Percentiles rank a stretch among this genome's conserved stretches.
Conservation (phyloP, 2,329 filamentous ascomycete species). For the Chaetomium sp. region DNA sequence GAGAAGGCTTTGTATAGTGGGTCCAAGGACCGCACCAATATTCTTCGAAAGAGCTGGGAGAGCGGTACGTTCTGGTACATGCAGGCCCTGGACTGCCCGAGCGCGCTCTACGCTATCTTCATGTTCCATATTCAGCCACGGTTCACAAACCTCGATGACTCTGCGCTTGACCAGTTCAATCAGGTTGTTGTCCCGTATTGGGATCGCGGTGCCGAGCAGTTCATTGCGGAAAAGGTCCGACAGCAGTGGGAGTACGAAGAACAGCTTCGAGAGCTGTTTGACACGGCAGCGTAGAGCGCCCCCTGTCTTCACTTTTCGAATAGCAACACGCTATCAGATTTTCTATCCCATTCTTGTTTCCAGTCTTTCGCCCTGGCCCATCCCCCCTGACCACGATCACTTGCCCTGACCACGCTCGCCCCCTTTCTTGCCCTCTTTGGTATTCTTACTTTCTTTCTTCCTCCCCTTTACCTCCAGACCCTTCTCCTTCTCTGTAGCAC, state of each 20-base stretch:
- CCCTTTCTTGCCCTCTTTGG: not conserved
- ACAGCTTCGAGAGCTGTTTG: not conserved
- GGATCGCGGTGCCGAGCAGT: not conserved
- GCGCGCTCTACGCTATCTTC: not conserved
- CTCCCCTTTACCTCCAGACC: not conserved
- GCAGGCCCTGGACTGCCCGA: not conserved
- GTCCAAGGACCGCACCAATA: not conserved
- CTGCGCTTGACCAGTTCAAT: not conserved
- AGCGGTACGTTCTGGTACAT: not conserved
- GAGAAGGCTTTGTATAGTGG: not conserved
- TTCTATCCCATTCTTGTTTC: too few species aligned
- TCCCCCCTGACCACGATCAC: too few species aligned
- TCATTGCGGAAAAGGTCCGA: not conserved
- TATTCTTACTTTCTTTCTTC: not conserved
- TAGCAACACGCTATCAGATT: too few species aligned
- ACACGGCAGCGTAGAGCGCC: too few species aligned
- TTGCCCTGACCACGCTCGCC: too few species aligned
- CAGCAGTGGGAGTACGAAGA: constrained; percentile 1
- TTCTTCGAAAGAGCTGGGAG: not conserved
- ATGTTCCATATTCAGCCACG: not conserved
- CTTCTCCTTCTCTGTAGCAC: not conserved
- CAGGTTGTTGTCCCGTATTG: not conserved
- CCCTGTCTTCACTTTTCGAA: too few species aligned
- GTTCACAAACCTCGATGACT: not conserved
- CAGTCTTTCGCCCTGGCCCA: too few species aligned